Evolutionary conservation across 2,329 filamentous ascomycete species (phyloP).

Genomic region (Trichophaea hybrida): DNA sequence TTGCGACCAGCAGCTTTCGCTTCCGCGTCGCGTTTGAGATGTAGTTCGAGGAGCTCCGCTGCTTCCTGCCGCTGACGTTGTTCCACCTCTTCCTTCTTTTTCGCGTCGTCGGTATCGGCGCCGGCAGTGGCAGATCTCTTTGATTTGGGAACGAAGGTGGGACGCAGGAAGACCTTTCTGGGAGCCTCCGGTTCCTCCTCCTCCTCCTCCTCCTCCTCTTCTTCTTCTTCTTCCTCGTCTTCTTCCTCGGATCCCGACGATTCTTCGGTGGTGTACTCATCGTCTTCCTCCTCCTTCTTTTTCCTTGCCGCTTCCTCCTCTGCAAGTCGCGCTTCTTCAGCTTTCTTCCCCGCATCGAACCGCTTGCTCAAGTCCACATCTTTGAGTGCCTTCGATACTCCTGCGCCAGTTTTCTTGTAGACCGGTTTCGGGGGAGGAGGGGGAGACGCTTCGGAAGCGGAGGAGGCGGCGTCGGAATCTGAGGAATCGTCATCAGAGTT

Average conservation of each 20-base stretch:
- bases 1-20: constrained; percentile 62
- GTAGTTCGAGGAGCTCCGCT: constrained; percentile 72
- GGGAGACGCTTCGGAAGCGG: constrained; percentile 25
- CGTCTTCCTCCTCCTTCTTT: constrained; percentile 47
- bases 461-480: constrained; percentile 37
- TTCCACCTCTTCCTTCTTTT: constrained; percentile 31
- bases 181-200: constrained; percentile 33
- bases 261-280: constrained; percentile 33
- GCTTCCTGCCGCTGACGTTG: constrained; percentile 53
- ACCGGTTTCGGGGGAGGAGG: constrained; percentile 8
- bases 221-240: constrained; percentile 15
- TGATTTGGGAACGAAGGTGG: constrained; percentile 52
- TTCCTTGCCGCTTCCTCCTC: constrained; percentile 30
- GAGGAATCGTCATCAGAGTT: constrained; percentile 35
- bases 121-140: constrained; percentile 35
- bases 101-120: constrained; percentile 16
- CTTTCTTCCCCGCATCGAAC: constrained; percentile 23
- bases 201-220: constrained; percentile 13
- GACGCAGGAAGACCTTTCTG: constrained; percentile 43
- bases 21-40: constrained; percentile 67
- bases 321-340: constrained; percentile 18
- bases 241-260: constrained; percentile 13
- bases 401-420: constrained; percentile 28
- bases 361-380: constrained; percentile 32
- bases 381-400: constrained; percentile 32